A percentile compares a stretch with the other conserved stretches of the same genome.
Evolutionary conservation across 139 green algal genomes (phyloP).

Genomic region (Chlorella sp.): DNA sequence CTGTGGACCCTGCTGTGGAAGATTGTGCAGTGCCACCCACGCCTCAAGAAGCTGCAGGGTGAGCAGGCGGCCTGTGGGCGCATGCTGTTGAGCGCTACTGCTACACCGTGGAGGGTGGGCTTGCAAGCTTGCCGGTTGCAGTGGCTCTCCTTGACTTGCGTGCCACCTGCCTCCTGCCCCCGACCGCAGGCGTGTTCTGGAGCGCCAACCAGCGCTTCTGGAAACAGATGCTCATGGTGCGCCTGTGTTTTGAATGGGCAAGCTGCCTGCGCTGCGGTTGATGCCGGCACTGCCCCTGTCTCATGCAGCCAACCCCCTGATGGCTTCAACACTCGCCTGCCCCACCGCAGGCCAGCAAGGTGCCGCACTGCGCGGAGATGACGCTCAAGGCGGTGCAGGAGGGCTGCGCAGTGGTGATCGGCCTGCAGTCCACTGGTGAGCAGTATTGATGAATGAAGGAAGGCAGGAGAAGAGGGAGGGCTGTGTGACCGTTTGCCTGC

Average conservation of each 20-base stretch:
- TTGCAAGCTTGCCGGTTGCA: too few species aligned
- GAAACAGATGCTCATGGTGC: conserved; percentile 46
- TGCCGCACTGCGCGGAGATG: conserved; percentile 67
- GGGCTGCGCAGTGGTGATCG: conserved; percentile 77
- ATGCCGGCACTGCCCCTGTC: too few species aligned
- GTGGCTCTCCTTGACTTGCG: too few species aligned
- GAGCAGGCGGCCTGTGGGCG: neutral
- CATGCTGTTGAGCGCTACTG: too few species aligned
- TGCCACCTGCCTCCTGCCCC: neutral
- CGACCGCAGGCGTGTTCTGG: conserved; percentile 57
- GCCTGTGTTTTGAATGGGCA: neutral
- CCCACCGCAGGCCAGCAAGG: conserved; percentile 69
- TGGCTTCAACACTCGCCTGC: neutral
- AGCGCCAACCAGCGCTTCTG: conserved; percentile 78
- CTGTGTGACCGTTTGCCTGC: too few species aligned
- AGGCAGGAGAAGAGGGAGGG: too few species aligned
- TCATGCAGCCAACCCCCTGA: too few species aligned
- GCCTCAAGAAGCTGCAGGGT: conserved; percentile 21
- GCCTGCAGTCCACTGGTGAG: conserved; percentile 51
- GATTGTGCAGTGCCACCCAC: conserved; percentile 18
- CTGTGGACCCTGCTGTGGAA: conserved; percentile 67
- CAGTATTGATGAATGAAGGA: too few species aligned
- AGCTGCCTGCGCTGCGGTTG: too few species aligned
- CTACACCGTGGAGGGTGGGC: too few species aligned
- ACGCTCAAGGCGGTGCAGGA: conserved; percentile 67